phyloP scores from a whole-genome alignment of 176 grass and related monocot genomes.

The Cenchrus americanus region DNA sequence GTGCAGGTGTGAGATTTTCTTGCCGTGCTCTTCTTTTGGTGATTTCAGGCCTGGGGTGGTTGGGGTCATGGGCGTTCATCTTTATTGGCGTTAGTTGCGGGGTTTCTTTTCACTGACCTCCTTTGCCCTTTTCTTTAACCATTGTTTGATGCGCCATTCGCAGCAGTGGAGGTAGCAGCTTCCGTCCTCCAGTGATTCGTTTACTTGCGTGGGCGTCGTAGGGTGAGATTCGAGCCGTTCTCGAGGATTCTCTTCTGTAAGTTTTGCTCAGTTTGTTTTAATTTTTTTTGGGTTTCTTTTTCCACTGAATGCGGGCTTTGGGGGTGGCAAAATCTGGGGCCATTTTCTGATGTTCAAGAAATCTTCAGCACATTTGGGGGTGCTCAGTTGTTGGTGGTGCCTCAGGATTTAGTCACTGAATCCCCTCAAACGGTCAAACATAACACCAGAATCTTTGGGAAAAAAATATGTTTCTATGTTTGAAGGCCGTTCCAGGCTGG shows the following conservation, averaged over 20 bases:
- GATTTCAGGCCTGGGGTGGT: conserved; percentile 23
- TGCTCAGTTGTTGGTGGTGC: neutral
- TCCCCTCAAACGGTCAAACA: conserved; percentile 26
- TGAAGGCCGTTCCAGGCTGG: conserved; percentile 20
- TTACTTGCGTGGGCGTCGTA: neutral
- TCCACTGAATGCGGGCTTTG: neutral
- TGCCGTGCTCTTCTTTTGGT: conserved; percentile 23
- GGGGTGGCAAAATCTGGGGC: conserved; percentile 1
- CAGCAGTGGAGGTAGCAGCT: neutral
- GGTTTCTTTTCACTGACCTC: conserved; percentile 16
- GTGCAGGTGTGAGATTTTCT: conserved; percentile 43
- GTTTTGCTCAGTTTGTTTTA: conserved; percentile 25
- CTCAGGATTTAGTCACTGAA: conserved; percentile 10
- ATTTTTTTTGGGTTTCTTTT: neutral
- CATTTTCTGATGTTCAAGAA: conserved; percentile 6
- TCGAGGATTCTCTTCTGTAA: conserved; percentile 23
- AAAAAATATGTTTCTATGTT: neutral
- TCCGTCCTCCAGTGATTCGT: neutral
- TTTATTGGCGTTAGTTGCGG: conserved; percentile 10
- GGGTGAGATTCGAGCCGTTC: conserved; percentile 16
- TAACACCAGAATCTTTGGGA: neutral
- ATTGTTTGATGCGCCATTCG: conserved; percentile 14
- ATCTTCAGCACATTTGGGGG: neutral
- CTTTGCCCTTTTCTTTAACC: conserved; percentile 27
- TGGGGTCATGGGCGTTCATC: conserved; percentile 2